A percentile compares a stretch with the other conserved stretches of the same genome.
Conservation (phyloP, 768 basidiomycete species). For the Pilatotrama ljubarskyi region DNA sequence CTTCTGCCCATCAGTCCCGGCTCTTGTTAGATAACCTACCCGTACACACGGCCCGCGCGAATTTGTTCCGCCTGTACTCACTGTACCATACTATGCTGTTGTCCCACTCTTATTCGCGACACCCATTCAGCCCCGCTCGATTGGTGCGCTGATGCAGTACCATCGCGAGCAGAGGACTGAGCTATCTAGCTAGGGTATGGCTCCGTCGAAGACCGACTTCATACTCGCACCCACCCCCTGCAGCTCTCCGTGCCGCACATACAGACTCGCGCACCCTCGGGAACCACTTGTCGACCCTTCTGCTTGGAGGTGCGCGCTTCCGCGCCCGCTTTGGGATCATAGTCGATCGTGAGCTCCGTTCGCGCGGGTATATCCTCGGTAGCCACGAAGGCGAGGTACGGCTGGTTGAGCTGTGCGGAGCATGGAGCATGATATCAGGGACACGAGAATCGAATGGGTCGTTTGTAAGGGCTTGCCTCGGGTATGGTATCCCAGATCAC, state of each 20-base stretch:
- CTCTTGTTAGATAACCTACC: too few relatives aligned
- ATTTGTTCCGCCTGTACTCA: too few relatives aligned
- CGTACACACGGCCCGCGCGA: too few relatives aligned
- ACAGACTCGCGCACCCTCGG: slow-evolving; percentile 37
- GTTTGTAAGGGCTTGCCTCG: slow-evolving; percentile 39
- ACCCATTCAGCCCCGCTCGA: too few relatives aligned
- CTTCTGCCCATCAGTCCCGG: too few relatives aligned
- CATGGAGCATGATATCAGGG: not conserved
- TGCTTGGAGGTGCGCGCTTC: slow-evolving; percentile 17
- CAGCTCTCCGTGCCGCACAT: slow-evolving; percentile 39
- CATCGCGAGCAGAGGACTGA: too few relatives aligned
- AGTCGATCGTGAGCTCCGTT: slow-evolving; percentile 66
- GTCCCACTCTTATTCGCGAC: too few relatives aligned
- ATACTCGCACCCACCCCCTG: slow-evolving; percentile 40
- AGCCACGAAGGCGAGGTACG: slow-evolving; percentile 63
- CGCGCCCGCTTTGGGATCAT: slow-evolving; percentile 47
- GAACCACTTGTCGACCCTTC: slow-evolving; percentile 27
- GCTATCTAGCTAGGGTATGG: not conserved
- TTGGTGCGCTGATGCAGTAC: too few relatives aligned
- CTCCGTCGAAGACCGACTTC: not conserved
- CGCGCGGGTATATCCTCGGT: slow-evolving; percentile 45
- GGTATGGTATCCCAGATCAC: slow-evolving; percentile 65
- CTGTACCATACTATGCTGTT: too few relatives aligned
- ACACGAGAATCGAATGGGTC: not conserved
- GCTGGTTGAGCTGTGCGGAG: slow-evolving; percentile 49